Conservation (phyloP, 176 grass and related monocot genomes). For the Oryza rufipogon region DNA sequence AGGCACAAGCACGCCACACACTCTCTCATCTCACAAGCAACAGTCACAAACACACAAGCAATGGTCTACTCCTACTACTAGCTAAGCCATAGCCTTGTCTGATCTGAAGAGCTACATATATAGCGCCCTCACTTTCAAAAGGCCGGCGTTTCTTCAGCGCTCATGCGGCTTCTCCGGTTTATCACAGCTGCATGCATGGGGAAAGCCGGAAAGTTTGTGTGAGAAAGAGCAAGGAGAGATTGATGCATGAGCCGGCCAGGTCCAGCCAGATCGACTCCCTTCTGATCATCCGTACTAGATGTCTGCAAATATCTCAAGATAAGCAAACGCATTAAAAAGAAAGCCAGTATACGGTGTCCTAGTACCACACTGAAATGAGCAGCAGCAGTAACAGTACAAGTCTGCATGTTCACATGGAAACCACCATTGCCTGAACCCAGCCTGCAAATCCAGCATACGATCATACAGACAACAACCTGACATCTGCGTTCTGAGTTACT, state of each 20-base stretch:
- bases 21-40: slow-evolving; percentile 32
- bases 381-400: not conserved
- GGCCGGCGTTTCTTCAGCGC: not conserved
- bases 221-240: slow-evolving; percentile 13
- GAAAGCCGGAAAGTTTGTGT: not conserved
- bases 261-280: not conserved
- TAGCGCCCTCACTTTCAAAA: slow-evolving; percentile 20
- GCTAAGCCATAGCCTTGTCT: not conserved
- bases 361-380: not conserved
- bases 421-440: not conserved
- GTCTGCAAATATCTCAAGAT: slow-evolving; percentile 20
- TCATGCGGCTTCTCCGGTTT: slow-evolving; percentile 44
- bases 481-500: not conserved
- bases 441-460: slow-evolving; percentile 31
- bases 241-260: not conserved
- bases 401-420: not conserved
- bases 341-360: not conserved
- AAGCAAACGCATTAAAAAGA: slow-evolving; percentile 4
- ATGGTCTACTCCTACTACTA: not conserved
- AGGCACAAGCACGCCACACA: slow-evolving; percentile 22
- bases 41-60: slow-evolving; percentile 7
- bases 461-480: slow-evolving; percentile 5
- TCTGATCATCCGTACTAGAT: slow-evolving; percentile 23
- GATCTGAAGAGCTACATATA: not conserved
- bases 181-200: slow-evolving; percentile 9